A percentile compares a stretch with the other conserved stretches of the same genome.
These are phyloP conservation scores for Yarrowia keelungensis DNA, from an alignment of 805 yeast species.

Conservation along the genomic window DNA sequence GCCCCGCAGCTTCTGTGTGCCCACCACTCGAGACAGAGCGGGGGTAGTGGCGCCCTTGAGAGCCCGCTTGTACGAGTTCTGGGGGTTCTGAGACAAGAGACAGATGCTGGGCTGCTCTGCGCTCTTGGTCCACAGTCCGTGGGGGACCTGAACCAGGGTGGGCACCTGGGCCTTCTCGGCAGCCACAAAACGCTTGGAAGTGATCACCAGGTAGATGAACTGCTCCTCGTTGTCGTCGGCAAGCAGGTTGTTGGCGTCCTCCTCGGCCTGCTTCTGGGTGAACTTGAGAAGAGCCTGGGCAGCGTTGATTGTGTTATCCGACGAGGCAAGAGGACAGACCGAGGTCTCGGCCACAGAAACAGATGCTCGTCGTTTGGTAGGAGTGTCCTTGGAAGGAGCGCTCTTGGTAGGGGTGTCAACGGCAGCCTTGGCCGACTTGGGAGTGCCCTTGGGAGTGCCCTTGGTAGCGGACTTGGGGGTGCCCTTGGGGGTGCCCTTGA, in stretches of 20 bases:
- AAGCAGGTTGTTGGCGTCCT: constrained; percentile 54
- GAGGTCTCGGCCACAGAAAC: constrained; percentile 14
- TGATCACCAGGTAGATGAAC: constrained; percentile 64
- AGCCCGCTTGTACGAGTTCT: constrained; percentile 52
- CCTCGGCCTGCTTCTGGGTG: constrained; percentile 52
- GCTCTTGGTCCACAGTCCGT: constrained; percentile 53
- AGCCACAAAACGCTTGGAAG: constrained; percentile 69
- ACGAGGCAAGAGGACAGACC: constrained; percentile 11
- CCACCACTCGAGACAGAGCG: constrained; percentile 59
- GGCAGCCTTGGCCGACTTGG: constrained; percentile 9
- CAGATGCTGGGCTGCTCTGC: constrained; percentile 60
- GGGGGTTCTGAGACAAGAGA: constrained; percentile 74
- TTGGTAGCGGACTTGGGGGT: constrained; percentile 17
- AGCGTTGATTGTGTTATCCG: constrained; percentile 50
- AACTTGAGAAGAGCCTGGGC: constrained; percentile 68
- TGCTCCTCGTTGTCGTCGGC: constrained; percentile 64
- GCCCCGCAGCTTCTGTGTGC: constrained; percentile 78
- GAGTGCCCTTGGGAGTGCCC: constrained; percentile 16
- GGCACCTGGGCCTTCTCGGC: constrained; percentile 59
- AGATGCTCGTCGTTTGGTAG: constrained; percentile 30
- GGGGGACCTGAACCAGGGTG: constrained; percentile 52
- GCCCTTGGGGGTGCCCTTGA: constrained; percentile 24
- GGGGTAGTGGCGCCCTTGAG: constrained; percentile 46
- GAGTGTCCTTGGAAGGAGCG: constrained; percentile 2
- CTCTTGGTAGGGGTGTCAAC: constrained; percentile 8